phyloP scores from a whole-genome alignment of 768 basidiomycete species.

The Boletus sp. region DNA sequence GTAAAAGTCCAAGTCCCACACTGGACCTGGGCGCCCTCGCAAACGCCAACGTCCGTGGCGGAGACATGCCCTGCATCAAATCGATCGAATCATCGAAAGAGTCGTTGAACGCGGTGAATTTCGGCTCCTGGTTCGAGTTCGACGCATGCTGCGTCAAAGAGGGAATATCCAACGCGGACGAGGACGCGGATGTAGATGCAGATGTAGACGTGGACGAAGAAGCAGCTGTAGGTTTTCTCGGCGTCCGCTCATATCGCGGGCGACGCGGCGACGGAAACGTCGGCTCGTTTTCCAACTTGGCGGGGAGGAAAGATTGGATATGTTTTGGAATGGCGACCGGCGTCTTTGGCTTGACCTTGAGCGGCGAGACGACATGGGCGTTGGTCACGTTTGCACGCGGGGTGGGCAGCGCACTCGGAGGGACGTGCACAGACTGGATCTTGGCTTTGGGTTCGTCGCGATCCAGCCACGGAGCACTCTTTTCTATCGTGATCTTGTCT shows the following conservation, averaged over 20 bases:
- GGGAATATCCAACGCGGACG: slow-evolving; percentile 48
- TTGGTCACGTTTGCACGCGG: slow-evolving; percentile 35
- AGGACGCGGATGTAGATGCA: slow-evolving; percentile 27
- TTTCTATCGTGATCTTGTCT: slow-evolving; percentile 45
- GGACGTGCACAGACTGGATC: slow-evolving; percentile 37
- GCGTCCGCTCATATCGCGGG: slow-evolving; percentile 30
- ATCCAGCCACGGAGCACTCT: slow-evolving; percentile 40
- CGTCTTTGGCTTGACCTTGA: slow-evolving; percentile 58
- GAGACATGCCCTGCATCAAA: slow-evolving; percentile 45
- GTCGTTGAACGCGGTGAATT: slow-evolving; percentile 31
- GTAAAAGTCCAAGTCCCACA: slow-evolving; percentile 32
- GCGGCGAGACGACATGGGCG: slow-evolving; percentile 44
- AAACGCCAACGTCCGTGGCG: slow-evolving; percentile 55
- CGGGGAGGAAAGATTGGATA: slow-evolving; percentile 61
- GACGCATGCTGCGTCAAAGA: slow-evolving; percentile 37
- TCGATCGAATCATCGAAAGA: slow-evolving; percentile 41
- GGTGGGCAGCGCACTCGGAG: slow-evolving; percentile 29
- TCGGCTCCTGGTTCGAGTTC: slow-evolving; percentile 45
- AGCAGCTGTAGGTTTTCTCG: slow-evolving; percentile 19
- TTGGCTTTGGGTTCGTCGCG: slow-evolving; percentile 54
- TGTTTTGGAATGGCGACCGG: slow-evolving; percentile 49
- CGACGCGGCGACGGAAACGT: slow-evolving; percentile 42
- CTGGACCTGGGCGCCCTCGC: slow-evolving; percentile 40
- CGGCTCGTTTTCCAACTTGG: slow-evolving; percentile 65
- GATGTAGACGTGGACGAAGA: slow-evolving; percentile 21